A percentile compares a stretch with the other conserved stretches of the same genome.
Conservation (phyloP, 75 land plant species). For the Pinus albicaulis region DNA sequence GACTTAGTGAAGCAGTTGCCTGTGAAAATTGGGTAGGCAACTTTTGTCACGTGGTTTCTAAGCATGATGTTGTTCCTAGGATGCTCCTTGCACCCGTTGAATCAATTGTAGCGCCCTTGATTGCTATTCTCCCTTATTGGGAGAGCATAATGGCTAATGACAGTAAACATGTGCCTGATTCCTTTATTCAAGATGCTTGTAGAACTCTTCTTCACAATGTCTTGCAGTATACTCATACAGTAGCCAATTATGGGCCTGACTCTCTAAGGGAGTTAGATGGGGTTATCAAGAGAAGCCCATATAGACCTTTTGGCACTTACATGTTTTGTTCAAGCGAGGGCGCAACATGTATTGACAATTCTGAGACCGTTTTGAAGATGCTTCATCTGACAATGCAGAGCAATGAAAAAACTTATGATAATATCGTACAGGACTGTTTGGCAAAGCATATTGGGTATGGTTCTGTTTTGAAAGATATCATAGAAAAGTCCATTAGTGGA, state of each 20-base stretch:
- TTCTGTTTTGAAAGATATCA: neutral
- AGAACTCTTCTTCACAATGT: neutral
- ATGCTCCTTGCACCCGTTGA: constrained; percentile 45
- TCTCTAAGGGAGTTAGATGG: too few relatives aligned
- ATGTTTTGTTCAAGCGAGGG: constrained; percentile 36
- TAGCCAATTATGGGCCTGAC: too few relatives aligned
- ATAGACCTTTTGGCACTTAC: constrained; percentile 56
- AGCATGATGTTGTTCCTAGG: constrained; percentile 56
- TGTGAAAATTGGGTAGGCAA: constrained; percentile 47
- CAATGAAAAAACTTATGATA: neutral
- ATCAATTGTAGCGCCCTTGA: constrained; percentile 23
- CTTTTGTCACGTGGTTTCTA: constrained; percentile 46
- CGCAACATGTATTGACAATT: constrained; percentile 27
- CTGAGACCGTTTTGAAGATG: constrained; percentile 56
- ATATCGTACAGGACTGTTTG: neutral
- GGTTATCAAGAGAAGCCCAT: constrained; percentile 24
- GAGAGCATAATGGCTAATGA: neutral
- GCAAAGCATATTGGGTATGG: neutral
- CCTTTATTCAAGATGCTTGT: neutral
- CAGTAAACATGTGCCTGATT: neutral
- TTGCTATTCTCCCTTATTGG: constrained; percentile 25
- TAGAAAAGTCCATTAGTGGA: neutral
- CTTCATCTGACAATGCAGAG: constrained; percentile 16
- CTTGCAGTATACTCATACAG: neutral
- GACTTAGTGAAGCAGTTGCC: constrained; percentile 37